Evolutionary conservation across 2,329 filamentous ascomycete species (phyloP), one percentile per base, ranked within the genome.

Genomic region (Thermochaetoides dissita): DNA sequence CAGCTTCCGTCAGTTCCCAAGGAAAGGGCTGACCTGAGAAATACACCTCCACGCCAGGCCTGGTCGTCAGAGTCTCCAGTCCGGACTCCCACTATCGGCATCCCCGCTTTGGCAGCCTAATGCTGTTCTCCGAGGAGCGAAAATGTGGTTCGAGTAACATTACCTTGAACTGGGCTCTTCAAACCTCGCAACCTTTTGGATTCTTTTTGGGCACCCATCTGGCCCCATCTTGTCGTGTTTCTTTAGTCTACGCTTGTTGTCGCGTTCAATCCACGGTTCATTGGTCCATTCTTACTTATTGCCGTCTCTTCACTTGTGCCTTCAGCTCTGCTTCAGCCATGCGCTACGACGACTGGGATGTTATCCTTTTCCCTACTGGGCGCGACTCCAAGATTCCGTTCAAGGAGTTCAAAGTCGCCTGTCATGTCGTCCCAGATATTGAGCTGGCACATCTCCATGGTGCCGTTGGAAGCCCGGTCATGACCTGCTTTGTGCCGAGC

Each of bases 331-430:
- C 24, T 24, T 30, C 45, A 12, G 28, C 9, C 7, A 93, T 94
- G 86, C 79, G 85, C 45, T 93, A 82, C 68, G 74, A 85, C 52
- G 78, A 85, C 55, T 93, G 85, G 86, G 86, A 94, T 55, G 73
- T 91, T 42, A 74, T 93, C 36, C 67, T 93, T 47, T 93, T 93
- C 57, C 80, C 84, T 0, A 64, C 66, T 10, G 52, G 46, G 11
- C 61, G 60, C 47, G 70, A 72, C 46, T 77, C 70, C 52, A 79
- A 76, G 52, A 58, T 81, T 9, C 86, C 86, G 1, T 61, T 88
- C 42, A 83, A 84, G 59, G 86, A 93, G 61, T 94, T 91, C 68
- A 80, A 78, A 55, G 84, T 84, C 7, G 70, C 75, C 46, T 93
- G 84, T 58, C 81, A 82, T 57, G 76, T 81, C 30, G 71, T 79